These are phyloP conservation scores for Tolypocladium cylindrosporum DNA, from an alignment of 2,329 filamentous ascomycete species.

Conservation along the genomic window DNA sequence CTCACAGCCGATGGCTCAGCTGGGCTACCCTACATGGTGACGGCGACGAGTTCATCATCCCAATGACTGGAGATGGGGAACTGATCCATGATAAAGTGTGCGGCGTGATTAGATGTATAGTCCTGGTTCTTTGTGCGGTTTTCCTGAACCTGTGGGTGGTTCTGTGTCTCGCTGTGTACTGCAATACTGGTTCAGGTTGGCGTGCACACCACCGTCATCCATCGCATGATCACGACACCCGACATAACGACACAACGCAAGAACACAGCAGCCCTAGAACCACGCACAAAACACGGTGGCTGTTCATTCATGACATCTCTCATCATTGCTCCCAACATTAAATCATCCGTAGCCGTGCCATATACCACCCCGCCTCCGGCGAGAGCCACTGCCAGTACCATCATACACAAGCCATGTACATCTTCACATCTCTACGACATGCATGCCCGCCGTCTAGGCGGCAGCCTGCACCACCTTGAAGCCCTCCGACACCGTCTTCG, in stretches of 20 bases:
- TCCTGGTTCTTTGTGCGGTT: no score
- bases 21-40: background rate
- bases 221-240: background rate
- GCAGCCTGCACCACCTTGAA: slow-evolving; percentile 61
- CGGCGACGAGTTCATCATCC: background rate
- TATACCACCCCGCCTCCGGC: background rate
- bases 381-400: background rate
- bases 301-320: background rate
- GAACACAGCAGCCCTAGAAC: background rate
- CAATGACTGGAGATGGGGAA: background rate
- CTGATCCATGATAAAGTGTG: background rate
- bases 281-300: background rate
- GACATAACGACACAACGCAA: background rate
- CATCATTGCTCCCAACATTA: background rate
- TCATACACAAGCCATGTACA: background rate
- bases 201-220: background rate
- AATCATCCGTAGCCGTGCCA: background rate
- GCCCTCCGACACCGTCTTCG: slow-evolving; percentile 63
- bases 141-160: no score
- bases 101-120: no score
- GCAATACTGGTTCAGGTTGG: no score
- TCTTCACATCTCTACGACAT: background rate
- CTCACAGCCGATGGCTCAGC: background rate
- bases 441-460: slow-evolving; percentile 29
- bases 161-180: no score